Conservation (phyloP, 768 basidiomycete species). For the Naematelia encephala region DNA sequence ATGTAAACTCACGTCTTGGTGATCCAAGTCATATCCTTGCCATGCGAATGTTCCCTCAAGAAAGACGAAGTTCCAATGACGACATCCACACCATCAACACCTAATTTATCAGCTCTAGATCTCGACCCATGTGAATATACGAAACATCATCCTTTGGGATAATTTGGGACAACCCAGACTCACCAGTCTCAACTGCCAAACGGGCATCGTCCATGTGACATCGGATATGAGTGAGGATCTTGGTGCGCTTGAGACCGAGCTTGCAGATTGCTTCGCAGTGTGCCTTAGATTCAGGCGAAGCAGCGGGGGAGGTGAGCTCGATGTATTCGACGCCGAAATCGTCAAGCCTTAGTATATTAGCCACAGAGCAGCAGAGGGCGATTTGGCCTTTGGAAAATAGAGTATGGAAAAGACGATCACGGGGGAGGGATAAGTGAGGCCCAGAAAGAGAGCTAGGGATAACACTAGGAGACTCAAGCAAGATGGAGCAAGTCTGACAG, state of each 20-base stretch:
- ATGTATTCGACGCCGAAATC: constrained; percentile 99
- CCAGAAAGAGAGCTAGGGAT: too few species aligned
- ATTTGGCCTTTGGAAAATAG: background rate
- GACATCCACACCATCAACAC: constrained; percentile 97
- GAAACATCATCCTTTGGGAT: background rate
- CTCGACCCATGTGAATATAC: too few species aligned
- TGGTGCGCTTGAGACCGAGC: constrained; percentile 75
- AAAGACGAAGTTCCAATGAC: constrained; percentile 99
- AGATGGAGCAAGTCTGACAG: background rate
- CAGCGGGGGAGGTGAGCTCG: constrained; percentile 95
- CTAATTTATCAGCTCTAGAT: constrained; percentile 54
- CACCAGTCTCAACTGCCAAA: constrained; percentile 96
- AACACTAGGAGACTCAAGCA: too few species aligned
- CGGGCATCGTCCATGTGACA: constrained; percentile 99
- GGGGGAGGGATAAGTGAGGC: too few species aligned
- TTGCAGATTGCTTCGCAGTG: constrained; percentile 99
- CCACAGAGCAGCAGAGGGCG: too few species aligned
- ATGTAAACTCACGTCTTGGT: constrained; percentile 62
- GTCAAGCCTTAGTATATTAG: constrained; percentile 59
- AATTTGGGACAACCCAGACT: constrained; percentile 23
- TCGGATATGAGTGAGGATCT: constrained; percentile 95
- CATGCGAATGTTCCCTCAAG: constrained; percentile 98
- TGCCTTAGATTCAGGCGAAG: constrained; percentile 86
- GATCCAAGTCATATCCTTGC: constrained; percentile 99
- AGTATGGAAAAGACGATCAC: too few species aligned